Percentiles rank a stretch among this genome's conserved stretches.
Evolutionary conservation across 768 basidiomycete species (phyloP).

Genomic region (Xerocomellus intermedius): DNA sequence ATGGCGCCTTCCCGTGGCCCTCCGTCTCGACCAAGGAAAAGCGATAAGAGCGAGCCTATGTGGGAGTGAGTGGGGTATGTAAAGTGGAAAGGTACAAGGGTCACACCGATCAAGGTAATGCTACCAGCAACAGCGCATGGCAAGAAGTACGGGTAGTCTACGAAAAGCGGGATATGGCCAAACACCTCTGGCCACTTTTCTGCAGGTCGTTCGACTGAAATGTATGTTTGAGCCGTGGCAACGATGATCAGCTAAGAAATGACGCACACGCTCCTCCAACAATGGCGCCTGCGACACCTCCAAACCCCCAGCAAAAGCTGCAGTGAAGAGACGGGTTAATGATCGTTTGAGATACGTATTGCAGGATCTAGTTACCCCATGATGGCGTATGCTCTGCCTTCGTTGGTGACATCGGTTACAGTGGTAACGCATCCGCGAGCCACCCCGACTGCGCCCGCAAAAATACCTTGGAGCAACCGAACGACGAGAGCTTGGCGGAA

Average conservation of each 20-base stretch:
- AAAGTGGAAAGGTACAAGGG: background rate
- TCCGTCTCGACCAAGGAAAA: constrained; percentile 89
- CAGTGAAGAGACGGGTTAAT: constrained; percentile 1
- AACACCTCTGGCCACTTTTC: constrained; percentile 84
- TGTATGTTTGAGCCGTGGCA: constrained; percentile 5
- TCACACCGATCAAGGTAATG: constrained; percentile 69
- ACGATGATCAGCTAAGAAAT: background rate
- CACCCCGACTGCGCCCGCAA: constrained; percentile 92
- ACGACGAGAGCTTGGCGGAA: constrained; percentile 80
- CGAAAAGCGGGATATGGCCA: constrained; percentile 61
- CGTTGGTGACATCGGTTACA: constrained; percentile 89
- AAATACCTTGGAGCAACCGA: constrained; percentile 87
- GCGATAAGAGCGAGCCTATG: constrained; percentile 78
- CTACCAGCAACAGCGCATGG: constrained; percentile 78
- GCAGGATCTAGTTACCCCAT: constrained; percentile 53
- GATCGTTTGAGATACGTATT: background rate
- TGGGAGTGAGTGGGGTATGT: background rate
- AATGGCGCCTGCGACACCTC: constrained; percentile 88
- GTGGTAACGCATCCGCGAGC: constrained; percentile 85
- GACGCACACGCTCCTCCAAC: constrained; percentile 78
- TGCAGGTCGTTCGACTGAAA: constrained; percentile 76
- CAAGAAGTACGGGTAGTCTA: constrained; percentile 84
- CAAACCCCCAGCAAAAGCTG: constrained; percentile 95
- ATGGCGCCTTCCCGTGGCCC: constrained; percentile 87
- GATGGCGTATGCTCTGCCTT: constrained; percentile 92